Base-by-base conservation (phyloP, 805 yeast genomes). In the Starmerella floris region DNA sequence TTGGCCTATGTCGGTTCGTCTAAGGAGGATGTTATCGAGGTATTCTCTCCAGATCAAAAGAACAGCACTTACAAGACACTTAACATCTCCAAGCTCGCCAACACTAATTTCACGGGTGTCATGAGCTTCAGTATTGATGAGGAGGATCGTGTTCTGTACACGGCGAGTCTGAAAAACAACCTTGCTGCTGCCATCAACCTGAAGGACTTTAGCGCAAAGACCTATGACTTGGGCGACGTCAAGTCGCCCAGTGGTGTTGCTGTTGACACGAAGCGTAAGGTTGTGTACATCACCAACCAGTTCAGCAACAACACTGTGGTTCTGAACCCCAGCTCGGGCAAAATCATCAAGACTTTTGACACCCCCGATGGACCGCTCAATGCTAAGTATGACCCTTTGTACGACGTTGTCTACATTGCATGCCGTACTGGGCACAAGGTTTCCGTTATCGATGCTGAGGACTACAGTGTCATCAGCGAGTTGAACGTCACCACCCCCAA, bases 401-500 rank as follows among this genome's bases (percentile, higher is more conserved):
- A 30, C 36, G 50, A 46, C 21, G 40, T 46, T 19, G 45, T 46
- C 23, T 46, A 46, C 36, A 45, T 43, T 23, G 43, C 42, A 10
- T 30, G 37, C 45, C 50, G 50, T 17, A 8, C 33, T 9, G 42
- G 43, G 27, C 11, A 25, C 33, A 32, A 25, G 16, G 44, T 46
- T 34, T 10, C 26, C 26, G 50, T 46, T 17, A 46, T 46, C 37
- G 50, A 46, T 19, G 43, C 50, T 19, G 39, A 17, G 15, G 39
- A 34, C 36, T 30, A 16, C 40, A 37, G 37, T 26, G 32, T 43
- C 35, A 41, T 46, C 19, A 31, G 37, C 13, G 20, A 35, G 23
- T 27, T 46, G 13, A 33, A 37, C 34, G 43, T 41, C 39, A 38
- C 40, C 20, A 23, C 32, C 21, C 50, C 50, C 16, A 46, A 46